Conservation (phyloP, 2,329 filamentous ascomycete species). For the Chlorencoelia australis region DNA sequence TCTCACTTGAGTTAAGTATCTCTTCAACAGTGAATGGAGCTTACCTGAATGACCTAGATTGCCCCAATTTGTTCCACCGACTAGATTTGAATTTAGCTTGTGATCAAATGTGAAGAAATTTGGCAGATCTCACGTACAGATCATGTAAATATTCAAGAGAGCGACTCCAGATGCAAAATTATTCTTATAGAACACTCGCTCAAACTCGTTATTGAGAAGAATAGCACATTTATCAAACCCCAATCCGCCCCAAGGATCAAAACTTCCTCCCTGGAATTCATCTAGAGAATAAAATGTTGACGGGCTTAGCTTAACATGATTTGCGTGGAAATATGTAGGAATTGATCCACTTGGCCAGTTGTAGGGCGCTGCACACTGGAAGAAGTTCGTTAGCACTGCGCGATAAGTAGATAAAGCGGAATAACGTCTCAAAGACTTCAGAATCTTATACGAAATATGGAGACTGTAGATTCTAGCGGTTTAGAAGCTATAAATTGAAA, state of each 20-base stretch:
- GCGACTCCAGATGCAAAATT: conserved; percentile 54
- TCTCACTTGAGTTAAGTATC: neutral
- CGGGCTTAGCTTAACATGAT: conserved; percentile 51
- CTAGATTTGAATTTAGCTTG: conserved; percentile 37
- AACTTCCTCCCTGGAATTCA: conserved; percentile 60
- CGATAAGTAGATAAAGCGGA: too few species aligned
- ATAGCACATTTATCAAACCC: conserved; percentile 58
- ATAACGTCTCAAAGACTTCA: too few species aligned
- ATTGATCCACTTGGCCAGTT: conserved; percentile 48
- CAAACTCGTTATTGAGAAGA: conserved; percentile 63
- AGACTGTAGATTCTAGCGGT: too few species aligned
- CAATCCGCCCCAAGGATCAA: conserved; percentile 63
- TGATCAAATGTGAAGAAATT: neutral
- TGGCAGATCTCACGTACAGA: conserved; percentile 28
- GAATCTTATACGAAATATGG: too few species aligned
- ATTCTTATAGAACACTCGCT: conserved; percentile 73
- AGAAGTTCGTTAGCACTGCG: too few species aligned
- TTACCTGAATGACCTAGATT: conserved; percentile 54
- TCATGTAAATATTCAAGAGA: conserved; percentile 69
- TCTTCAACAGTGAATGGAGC: neutral
- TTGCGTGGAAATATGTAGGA: conserved; percentile 43
- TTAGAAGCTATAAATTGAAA: too few species aligned
- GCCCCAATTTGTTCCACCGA: conserved; percentile 77
- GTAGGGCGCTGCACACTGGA: conserved; percentile 36
- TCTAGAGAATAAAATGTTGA: conserved; percentile 52